phyloP scores from a whole-genome alignment of 2,329 filamentous ascomycete genomes.

The Beauveria bassiana region DNA sequence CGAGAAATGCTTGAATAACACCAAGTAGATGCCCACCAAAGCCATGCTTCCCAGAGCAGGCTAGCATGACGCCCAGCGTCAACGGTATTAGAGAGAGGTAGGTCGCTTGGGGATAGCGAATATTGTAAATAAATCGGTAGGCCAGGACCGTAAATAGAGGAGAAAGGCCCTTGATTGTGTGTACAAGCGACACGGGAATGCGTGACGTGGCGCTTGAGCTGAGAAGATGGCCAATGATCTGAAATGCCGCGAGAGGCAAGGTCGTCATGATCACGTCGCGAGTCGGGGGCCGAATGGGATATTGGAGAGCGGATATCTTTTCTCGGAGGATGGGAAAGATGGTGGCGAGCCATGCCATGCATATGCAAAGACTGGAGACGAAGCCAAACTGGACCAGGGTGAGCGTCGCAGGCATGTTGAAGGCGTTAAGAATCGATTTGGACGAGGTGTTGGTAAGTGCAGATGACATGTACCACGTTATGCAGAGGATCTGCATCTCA shows the following conservation, averaged over 20 bases:
- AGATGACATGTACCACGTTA: slow-evolving; percentile 91
- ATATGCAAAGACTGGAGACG: slow-evolving; percentile 78
- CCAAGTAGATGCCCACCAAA: slow-evolving; percentile 84
- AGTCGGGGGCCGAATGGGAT: slow-evolving; percentile 75
- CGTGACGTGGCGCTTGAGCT: slow-evolving; percentile 90
- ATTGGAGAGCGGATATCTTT: slow-evolving; percentile 68
- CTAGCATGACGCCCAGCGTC: slow-evolving; percentile 89
- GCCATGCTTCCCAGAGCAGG: slow-evolving; percentile 72
- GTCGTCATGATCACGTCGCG: slow-evolving; percentile 78
- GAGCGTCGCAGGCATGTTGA: slow-evolving; percentile 83
- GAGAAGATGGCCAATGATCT: slow-evolving; percentile 86
- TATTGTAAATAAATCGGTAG: slow-evolving; percentile 82
- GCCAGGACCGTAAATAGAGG: slow-evolving; percentile 92
- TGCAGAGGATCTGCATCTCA: slow-evolving; percentile 62
- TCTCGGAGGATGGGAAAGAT: slow-evolving; percentile 63
- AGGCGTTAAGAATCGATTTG: slow-evolving; percentile 89
- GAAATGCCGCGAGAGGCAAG: slow-evolving; percentile 85
- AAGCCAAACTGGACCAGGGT: slow-evolving; percentile 92
- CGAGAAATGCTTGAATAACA: slow-evolving; percentile 79
- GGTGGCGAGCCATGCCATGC: slow-evolving; percentile 68
- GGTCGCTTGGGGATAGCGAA: slow-evolving; percentile 78
- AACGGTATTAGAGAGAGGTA: slow-evolving; percentile 87
- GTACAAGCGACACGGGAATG: slow-evolving; percentile 93
- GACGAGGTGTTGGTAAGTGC: slow-evolving; percentile 96
- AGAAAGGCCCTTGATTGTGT: slow-evolving; percentile 96